Evolutionary conservation across 192 early-diverging fungal genomes (phyloP).

Genomic region (Backusella australiensis): DNA sequence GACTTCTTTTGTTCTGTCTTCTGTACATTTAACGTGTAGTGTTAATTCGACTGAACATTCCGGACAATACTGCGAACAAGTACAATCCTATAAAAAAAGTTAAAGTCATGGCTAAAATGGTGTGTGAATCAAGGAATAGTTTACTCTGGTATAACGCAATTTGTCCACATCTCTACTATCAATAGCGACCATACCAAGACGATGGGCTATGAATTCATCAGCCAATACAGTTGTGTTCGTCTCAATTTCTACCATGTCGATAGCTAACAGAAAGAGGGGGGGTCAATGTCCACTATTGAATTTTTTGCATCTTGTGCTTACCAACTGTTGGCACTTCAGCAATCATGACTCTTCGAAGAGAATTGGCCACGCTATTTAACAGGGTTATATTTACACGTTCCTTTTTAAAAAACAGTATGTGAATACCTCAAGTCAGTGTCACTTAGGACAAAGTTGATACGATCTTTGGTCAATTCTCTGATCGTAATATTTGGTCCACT

Average conservation of each 20-base stretch:
- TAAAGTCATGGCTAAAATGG: not conserved
- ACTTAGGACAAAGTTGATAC: constrained; percentile 79
- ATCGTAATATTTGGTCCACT: constrained; percentile 58
- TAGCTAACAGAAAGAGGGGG: constrained; percentile 52
- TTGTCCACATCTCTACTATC: constrained; percentile 72
- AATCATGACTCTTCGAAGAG: constrained; percentile 93
- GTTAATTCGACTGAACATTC: constrained; percentile 90
- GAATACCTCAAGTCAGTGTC: constrained; percentile 79
- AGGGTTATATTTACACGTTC: not conserved
- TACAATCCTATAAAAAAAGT: constrained; percentile 55
- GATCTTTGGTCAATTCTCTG: constrained; percentile 52
- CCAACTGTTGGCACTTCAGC: constrained; percentile 95
- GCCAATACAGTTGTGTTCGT: constrained; percentile 90
- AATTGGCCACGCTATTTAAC: constrained; percentile 76
- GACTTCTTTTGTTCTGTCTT: constrained; percentile 75
- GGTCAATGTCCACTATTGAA: not conserved
- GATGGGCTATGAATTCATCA: constrained; percentile 95
- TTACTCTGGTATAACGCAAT: constrained; percentile 79
- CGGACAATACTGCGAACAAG: constrained; percentile 77
- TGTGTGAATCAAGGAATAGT: not conserved
- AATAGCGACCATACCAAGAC: constrained; percentile 92
- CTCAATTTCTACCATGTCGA: constrained; percentile 95
- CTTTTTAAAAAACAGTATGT: not conserved
- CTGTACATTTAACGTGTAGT: constrained; percentile 81
- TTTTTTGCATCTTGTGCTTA: constrained; percentile 14